Percentiles rank a stretch among this genome's conserved stretches.
Conservation (phyloP, 2,329 filamentous ascomycete genomes). For the Didymosphaeria variabile region DNA sequence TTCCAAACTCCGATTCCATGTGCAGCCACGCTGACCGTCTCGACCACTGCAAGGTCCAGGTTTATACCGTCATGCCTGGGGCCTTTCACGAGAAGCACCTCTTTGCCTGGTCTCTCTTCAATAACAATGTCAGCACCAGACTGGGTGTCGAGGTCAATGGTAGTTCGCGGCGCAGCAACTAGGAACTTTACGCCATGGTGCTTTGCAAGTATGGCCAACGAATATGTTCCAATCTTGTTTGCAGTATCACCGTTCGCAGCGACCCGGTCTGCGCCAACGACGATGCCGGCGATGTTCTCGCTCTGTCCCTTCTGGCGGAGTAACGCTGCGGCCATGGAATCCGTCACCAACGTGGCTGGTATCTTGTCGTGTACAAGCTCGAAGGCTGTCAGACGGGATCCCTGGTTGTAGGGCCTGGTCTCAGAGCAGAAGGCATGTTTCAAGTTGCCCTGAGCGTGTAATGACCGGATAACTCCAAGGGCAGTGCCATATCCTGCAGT, state of each 20-base stretch:
- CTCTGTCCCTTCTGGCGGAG: constrained; percentile 69
- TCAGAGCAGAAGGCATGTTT: constrained; percentile 94
- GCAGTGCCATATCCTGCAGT: constrained; percentile 98
- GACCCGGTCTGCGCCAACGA: constrained; percentile 94
- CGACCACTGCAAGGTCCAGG: constrained; percentile 69
- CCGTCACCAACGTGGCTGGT: constrained; percentile 89
- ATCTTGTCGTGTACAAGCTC: constrained; percentile 95
- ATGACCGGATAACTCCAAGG: constrained; percentile 87
- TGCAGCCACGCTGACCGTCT: constrained; percentile 80
- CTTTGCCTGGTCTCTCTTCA: constrained; percentile 81
- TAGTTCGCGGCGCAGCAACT: constrained; percentile 92
- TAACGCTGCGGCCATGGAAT: constrained; percentile 94
- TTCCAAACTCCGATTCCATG: constrained; percentile 90
- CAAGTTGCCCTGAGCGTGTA: constrained; percentile 72
- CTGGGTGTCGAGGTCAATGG: constrained; percentile 84
- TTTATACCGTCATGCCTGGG: constrained; percentile 71
- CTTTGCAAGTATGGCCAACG: constrained; percentile 86
- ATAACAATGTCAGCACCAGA: constrained; percentile 85
- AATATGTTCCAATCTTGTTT: constrained; percentile 98
- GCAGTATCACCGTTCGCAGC: constrained; percentile 97
- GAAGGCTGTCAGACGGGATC: constrained; percentile 91
- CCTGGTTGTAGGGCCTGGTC: constrained; percentile 97
- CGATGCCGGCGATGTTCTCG: constrained; percentile 80
- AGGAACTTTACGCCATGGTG: constrained; percentile 93
- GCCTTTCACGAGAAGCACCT: constrained; percentile 86